phyloP scores from a whole-genome alignment of 768 basidiomycete species.

The Panellus pusillus region DNA sequence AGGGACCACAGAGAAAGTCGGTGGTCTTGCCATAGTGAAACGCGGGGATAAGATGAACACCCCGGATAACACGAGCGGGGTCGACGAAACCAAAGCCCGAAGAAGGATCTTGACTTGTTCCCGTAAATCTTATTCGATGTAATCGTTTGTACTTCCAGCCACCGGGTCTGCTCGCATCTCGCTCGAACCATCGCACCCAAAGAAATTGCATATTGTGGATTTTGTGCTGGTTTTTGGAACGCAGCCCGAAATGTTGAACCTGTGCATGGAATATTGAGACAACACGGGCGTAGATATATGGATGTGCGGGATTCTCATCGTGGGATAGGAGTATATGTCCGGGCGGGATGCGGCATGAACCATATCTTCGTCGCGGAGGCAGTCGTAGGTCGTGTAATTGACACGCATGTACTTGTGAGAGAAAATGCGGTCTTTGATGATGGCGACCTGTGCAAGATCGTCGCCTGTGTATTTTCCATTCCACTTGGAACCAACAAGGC shows the following conservation, averaged over 20 bases:
- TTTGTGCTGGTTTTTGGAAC: neutral
- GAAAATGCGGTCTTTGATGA: constrained; percentile 27
- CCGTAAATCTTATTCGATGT: neutral
- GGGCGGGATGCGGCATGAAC: constrained; percentile 35
- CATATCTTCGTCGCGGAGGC: constrained; percentile 17
- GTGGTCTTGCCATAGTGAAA: neutral
- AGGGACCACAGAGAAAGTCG: neutral
- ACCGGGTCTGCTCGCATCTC: neutral
- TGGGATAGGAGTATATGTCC: constrained; percentile 31
- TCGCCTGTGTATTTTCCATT: constrained; percentile 8
- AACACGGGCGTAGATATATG: constrained; percentile 7
- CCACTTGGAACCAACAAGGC: constrained; percentile 3
- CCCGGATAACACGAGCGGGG: neutral
- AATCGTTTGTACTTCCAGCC: neutral
- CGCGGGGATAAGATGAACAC: neutral
- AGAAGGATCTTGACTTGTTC: too few species aligned
- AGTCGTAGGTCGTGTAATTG: constrained; percentile 34
- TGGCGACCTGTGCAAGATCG: neutral
- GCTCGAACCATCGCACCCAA: neutral
- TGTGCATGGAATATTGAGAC: constrained; percentile 29
- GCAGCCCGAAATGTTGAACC: neutral
- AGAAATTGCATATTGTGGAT: constrained; percentile 1
- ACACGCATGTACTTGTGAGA: constrained; percentile 25
- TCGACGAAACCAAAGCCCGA: neutral
- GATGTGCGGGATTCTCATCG: constrained; percentile 1